Evolutionary conservation across 257 asterid genomes (phyloP).

Genomic region (Forsythia suspensa): DNA sequence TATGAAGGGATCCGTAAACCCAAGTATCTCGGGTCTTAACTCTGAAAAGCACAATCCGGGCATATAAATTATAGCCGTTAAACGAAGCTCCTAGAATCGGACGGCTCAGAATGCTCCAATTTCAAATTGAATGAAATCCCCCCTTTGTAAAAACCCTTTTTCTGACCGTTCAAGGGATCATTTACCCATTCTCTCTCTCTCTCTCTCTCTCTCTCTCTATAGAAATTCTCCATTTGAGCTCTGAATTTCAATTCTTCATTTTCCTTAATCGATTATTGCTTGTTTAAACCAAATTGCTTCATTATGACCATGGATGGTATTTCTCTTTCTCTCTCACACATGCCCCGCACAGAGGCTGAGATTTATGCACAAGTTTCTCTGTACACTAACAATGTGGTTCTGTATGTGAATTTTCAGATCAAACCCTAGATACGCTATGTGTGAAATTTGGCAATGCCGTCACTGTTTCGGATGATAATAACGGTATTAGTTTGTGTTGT

Average conservation of each 20-base stretch:
- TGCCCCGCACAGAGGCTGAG: not conserved
- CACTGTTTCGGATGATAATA: slow-evolving; percentile 28
- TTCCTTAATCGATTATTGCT: not conserved
- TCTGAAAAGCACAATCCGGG: not conserved
- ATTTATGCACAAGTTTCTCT: too few species aligned
- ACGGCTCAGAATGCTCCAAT: slow-evolving; percentile 1
- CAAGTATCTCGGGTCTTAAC: not conserved
- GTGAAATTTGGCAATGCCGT: slow-evolving; percentile 28
- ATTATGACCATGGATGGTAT: not conserved
- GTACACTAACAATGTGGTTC: not conserved
- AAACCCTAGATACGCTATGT: slow-evolving; percentile 29
- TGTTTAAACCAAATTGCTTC: not conserved
- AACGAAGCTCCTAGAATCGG: not conserved
- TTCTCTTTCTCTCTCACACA: not conserved
- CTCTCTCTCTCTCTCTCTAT: not conserved
- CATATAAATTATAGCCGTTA: not conserved
- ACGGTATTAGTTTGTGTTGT: not conserved
- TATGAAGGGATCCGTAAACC: not conserved
- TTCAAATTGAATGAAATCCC: not conserved
- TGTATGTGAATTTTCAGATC: slow-evolving; percentile 22
- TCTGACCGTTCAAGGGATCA: not conserved
- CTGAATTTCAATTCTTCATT: not conserved
- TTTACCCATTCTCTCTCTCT: not conserved
- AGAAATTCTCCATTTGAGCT: not conserved
- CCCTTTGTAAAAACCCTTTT: not conserved